These are phyloP conservation scores for Pseudogymnoascus sp. DNA, from an alignment of 2,329 filamentous ascomycete genomes.

Conservation along the genomic window DNA sequence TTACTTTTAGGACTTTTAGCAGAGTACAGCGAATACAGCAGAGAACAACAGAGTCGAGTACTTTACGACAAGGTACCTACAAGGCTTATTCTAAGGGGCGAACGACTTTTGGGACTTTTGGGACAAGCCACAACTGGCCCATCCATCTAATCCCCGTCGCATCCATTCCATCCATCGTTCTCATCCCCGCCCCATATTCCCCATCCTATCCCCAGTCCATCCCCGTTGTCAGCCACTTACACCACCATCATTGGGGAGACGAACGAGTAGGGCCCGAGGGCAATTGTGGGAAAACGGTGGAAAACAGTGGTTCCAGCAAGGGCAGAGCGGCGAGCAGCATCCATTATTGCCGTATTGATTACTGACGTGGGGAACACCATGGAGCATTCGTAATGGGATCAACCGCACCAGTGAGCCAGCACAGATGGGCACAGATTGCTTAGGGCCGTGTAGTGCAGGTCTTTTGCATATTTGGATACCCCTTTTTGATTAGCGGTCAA, in stretches of 20 bases:
- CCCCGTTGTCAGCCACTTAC: neutral
- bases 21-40: too few species aligned
- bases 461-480: neutral
- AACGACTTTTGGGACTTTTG: neutral
- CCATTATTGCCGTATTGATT: neutral
- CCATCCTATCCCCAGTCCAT: too few species aligned
- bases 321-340: neutral
- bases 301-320: neutral
- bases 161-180: neutral
- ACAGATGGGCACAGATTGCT: neutral
- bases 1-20: neutral
- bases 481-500: neutral
- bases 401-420: neutral
- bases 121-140: neutral
- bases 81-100: neutral
- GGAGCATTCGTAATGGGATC: neutral
- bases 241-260: neutral
- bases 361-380: neutral
- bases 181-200: neutral
- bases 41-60: neutral
- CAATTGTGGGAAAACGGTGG: neutral
- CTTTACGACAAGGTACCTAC: neutral
- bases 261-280: neutral
- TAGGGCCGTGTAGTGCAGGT: neutral
- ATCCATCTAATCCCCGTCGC: neutral